A percentile compares a stretch with the other conserved stretches of the same genome.
Conservation (phyloP, 495 filamentous ascomycete genomes). For the Aspergillus heteromorphus region DNA sequence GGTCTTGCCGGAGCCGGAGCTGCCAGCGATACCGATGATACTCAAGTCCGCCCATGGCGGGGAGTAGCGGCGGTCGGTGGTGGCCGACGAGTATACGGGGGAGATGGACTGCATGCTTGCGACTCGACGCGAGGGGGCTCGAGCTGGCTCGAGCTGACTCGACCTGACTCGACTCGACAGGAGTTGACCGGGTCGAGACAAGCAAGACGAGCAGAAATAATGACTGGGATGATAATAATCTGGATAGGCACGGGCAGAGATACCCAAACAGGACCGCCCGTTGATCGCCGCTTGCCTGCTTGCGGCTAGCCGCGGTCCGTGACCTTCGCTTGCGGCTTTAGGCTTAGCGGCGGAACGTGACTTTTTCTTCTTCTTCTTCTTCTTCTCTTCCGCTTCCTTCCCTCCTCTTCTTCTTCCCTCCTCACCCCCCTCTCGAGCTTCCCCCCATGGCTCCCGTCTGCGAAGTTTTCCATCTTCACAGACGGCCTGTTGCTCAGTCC, state of each 20-base stretch:
- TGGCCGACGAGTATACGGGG: conserved; percentile 37
- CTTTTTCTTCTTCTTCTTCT: conserved; percentile 7
- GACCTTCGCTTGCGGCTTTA: conserved; percentile 24
- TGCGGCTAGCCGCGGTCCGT: conserved; percentile 19
- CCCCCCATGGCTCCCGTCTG: conserved; percentile 26
- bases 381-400: conserved; percentile 10
- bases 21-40: conserved; percentile 94
- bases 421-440: conserved; percentile 13
- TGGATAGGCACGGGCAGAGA: not conserved
- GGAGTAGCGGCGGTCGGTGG: conserved; percentile 58
- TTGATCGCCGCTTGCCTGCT: conserved; percentile 11
- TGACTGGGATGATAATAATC: not conserved
- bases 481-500: conserved; percentile 15
- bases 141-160: no score
- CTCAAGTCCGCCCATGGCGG: conserved; percentile 91
- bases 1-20: conserved; percentile 96
- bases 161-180: no score
- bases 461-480: conserved; percentile 28
- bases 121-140: conserved; percentile 5
- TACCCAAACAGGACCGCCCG: not conserved
- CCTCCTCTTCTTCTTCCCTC: conserved; percentile 15
- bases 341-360: conserved; percentile 10
- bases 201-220: no score
- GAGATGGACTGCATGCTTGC: conserved; percentile 40
- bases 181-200: no score